Conservation (phyloP, 2,329 filamentous ascomycete species). For the Aspergillus sp. region DNA sequence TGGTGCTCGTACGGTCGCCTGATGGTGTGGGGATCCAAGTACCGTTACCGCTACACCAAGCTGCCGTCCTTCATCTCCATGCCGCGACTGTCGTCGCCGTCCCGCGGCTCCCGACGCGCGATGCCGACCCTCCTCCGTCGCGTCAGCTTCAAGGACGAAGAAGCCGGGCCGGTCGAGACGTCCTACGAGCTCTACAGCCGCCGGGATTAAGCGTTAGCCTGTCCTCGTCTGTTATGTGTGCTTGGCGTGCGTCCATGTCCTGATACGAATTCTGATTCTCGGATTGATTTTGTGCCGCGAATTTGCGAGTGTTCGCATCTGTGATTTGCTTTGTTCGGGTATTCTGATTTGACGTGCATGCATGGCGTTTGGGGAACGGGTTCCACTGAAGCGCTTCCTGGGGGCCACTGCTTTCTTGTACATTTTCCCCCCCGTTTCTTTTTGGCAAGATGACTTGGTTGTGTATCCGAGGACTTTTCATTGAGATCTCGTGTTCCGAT, state of each 20-base stretch:
- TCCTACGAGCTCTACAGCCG: constrained; percentile 40
- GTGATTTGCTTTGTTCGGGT: constrained; percentile 1
- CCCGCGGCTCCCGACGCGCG: constrained; percentile 31
- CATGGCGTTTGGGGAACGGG: constrained; percentile 24
- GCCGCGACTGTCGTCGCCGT: constrained; percentile 31
- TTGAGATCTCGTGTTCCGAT: constrained; percentile 13
- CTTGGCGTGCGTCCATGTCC: constrained; percentile 9
- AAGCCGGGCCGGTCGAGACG: constrained; percentile 32
- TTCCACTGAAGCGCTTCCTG: constrained; percentile 21
- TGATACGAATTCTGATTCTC: constrained; percentile 26
- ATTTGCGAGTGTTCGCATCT: constrained; percentile 15
- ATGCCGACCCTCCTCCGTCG: constrained; percentile 37
- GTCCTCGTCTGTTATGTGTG: constrained; percentile 7
- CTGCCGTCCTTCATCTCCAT: constrained; percentile 26
- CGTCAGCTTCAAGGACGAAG: constrained; percentile 43
- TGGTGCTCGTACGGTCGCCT: constrained; percentile 54
- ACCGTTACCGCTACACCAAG: constrained; percentile 40
- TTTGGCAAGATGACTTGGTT: constrained; percentile 20
- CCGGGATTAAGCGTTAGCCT: constrained; percentile 26
- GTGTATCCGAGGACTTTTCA: constrained; percentile 14
- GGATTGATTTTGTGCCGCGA: constrained; percentile 21
- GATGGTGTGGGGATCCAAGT: constrained; percentile 40
- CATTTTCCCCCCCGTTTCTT: constrained; percentile 11
- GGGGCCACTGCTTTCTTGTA: constrained; percentile 21
- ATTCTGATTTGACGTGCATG: constrained; percentile 18